Evolutionary conservation across 2,329 filamentous ascomycete genomes (phyloP).

Genomic region (Cladosporium sp.): DNA sequence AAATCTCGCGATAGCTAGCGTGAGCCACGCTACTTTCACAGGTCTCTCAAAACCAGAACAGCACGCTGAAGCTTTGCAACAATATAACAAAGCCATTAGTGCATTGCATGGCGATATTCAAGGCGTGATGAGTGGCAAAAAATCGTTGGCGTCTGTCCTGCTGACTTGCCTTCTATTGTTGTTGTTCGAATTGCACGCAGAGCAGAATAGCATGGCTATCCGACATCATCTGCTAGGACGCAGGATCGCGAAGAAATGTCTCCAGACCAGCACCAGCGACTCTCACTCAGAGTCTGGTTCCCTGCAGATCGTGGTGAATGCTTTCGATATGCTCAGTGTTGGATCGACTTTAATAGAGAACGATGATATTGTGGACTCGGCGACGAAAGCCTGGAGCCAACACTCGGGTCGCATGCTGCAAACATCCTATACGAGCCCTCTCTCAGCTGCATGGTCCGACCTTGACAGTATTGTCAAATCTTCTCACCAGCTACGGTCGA

Average conservation of each 20-base stretch:
- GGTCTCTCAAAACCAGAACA: neutral
- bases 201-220: slow-evolving; percentile 7
- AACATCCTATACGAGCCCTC: neutral
- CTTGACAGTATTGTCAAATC: slow-evolving; percentile 3
- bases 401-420: neutral
- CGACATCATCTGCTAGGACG: slow-evolving; percentile 1
- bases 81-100: slow-evolving; percentile 8
- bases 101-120: slow-evolving; percentile 1
- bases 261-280: neutral
- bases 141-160: slow-evolving; percentile 1
- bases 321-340: neutral
- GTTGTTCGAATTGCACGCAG: slow-evolving; percentile 6
- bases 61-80: neutral
- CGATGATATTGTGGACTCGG: neutral
- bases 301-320: neutral
- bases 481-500: neutral
- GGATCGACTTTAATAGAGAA: neutral
- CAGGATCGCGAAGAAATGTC: neutral
- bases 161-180: slow-evolving; percentile 10
- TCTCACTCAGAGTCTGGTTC: neutral
- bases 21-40: neutral
- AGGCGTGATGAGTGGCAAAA: neutral
- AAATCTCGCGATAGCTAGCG: slow-evolving; percentile 3
- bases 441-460: neutral
- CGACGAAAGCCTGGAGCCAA: neutral